Evolutionary conservation across 2,329 filamentous ascomycete genomes (phyloP).

Genomic region (Penicillium concentricum): DNA sequence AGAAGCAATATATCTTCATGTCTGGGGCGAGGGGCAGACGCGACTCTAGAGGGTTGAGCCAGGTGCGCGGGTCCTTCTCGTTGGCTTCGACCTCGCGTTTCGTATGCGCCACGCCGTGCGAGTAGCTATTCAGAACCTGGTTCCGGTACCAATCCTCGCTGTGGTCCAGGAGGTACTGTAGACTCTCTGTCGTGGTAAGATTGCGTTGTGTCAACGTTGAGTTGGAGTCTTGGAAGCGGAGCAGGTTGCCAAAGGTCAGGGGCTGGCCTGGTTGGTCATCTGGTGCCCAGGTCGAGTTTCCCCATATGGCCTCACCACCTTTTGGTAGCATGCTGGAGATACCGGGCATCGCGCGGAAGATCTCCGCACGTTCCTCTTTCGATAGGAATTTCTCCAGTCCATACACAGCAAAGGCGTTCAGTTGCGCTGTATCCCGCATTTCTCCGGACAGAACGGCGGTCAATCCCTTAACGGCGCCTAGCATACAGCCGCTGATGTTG

Average conservation of each 20-base stretch:
- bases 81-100: constrained; percentile 77
- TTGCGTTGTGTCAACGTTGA: constrained; percentile 67
- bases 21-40: constrained; percentile 81
- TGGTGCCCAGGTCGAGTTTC: constrained; percentile 80
- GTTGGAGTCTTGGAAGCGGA: constrained; percentile 73
- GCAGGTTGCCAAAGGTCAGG: constrained; percentile 72
- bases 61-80: constrained; percentile 73
- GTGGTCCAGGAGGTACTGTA: constrained; percentile 74
- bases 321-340: constrained; percentile 96
- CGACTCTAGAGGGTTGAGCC: constrained; percentile 95
- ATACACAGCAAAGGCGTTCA: constrained; percentile 95
- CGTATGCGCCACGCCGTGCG: constrained; percentile 82
- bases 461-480: constrained; percentile 87
- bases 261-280: constrained; percentile 76
- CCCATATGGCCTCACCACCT: constrained; percentile 93
- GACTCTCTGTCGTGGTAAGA: constrained; percentile 73
- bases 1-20: constrained; percentile 96
- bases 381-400: constrained; percentile 94
- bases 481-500: constrained; percentile 97
- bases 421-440: constrained; percentile 96
- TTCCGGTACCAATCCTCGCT: constrained; percentile 83
- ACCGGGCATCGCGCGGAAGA: constrained; percentile 96
- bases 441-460: constrained; percentile 91
- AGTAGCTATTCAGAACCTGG: constrained; percentile 73
- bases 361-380: constrained; percentile 83